A percentile compares a stretch with the other conserved stretches of the same genome.
These are phyloP conservation scores for Crithidia acanthocephali DNA, from an alignment of 208 protist species.

Conservation along the genomic window DNA sequence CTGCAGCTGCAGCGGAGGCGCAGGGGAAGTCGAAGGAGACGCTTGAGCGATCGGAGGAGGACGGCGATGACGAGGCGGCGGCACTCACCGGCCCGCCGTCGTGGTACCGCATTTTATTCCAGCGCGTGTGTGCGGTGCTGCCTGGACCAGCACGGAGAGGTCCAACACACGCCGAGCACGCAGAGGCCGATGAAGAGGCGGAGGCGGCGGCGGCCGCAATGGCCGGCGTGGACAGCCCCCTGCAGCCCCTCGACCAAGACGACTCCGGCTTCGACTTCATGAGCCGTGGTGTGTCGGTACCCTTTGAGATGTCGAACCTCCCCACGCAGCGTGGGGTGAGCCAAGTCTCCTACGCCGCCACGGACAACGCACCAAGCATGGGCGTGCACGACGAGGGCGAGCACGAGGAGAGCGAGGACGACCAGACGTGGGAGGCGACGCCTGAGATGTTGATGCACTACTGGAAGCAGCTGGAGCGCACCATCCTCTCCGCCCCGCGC, in stretches of 20 bases:
- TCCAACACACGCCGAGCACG: neutral
- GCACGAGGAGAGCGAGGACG: conserved; percentile 23
- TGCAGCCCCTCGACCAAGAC: neutral
- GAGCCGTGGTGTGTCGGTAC: conserved; percentile 9
- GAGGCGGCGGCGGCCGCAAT: neutral
- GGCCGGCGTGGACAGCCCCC: neutral
- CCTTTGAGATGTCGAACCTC: conserved; percentile 19
- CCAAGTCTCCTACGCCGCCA: neutral
- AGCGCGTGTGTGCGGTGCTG: conserved; percentile 2
- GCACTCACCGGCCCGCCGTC: neutral
- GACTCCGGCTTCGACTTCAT: conserved; percentile 8
- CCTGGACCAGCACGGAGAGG: neutral
- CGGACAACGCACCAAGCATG: neutral
- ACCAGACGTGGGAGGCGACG: conserved; percentile 30
- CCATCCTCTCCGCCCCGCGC: conserved; percentile 34
- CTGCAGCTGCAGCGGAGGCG: neutral
- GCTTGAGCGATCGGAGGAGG: neutral
- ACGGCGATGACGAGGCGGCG: neutral
- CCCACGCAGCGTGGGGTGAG: conserved; percentile 13
- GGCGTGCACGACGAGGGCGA: conserved; percentile 10
- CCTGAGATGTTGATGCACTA: conserved; percentile 44
- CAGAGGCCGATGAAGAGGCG: neutral
- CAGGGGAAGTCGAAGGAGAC: neutral
- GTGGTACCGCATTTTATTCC: neutral
- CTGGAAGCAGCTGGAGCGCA: conserved; percentile 41